Conservation (phyloP, 2,329 filamentous ascomycete genomes). For the Pseudopithomyces maydicus region DNA sequence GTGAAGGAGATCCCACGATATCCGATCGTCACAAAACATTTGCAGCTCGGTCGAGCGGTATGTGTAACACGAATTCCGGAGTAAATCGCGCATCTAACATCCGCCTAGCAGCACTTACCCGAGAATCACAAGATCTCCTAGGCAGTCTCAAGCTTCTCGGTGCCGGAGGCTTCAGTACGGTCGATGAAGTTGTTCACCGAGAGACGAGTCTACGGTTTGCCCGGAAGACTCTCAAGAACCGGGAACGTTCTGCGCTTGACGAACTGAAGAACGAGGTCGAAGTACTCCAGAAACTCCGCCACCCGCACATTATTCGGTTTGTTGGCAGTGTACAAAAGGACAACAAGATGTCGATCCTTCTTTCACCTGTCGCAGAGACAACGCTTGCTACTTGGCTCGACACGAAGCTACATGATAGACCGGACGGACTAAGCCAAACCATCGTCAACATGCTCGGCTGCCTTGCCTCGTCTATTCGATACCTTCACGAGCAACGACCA, state of each 20-base stretch:
- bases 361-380: conserved; percentile 44
- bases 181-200: conserved; percentile 44
- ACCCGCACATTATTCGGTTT: conserved; percentile 46
- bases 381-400: conserved; percentile 43
- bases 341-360: conserved; percentile 44
- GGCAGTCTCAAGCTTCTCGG: conserved; percentile 41
- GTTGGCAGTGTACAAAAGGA: conserved; percentile 42
- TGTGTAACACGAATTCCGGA: not conserved
- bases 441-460: conserved; percentile 44
- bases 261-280: conserved; percentile 43
- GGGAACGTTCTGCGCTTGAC: conserved; percentile 33
- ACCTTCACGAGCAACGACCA: conserved; percentile 44
- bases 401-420: conserved; percentile 21
- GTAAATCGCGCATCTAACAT: not conserved
- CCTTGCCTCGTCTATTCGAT: conserved; percentile 40
- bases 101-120: not conserved
- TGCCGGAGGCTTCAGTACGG: conserved; percentile 43
- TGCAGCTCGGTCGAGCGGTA: not conserved
- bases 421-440: conserved; percentile 26
- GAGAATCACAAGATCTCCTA: not conserved
- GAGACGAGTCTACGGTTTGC: conserved; percentile 39
- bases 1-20: not conserved
- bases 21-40: not conserved
- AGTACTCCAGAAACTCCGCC: conserved; percentile 44
- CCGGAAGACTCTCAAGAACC: conserved; percentile 47